A percentile compares a stretch with the other conserved stretches of the same genome.
These are phyloP conservation scores for Picochlorum sp. DNA, from an alignment of 139 green algal species.

Conservation along the genomic window DNA sequence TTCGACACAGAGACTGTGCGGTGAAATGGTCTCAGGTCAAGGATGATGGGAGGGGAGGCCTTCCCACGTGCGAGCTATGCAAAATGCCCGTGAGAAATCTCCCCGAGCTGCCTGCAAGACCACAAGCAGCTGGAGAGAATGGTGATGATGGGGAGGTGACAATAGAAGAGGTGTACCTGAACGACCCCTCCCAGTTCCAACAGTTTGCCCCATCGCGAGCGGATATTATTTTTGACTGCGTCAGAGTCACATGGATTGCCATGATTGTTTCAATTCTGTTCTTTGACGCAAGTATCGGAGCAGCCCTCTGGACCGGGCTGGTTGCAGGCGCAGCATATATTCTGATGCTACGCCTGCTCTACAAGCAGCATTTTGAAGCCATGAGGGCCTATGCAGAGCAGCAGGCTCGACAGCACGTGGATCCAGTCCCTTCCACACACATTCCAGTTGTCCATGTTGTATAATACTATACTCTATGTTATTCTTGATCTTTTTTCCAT, in stretches of 20 bases:
- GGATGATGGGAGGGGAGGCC: conserved; percentile 29
- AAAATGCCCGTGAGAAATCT: conserved; percentile 48
- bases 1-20: conserved; percentile 68
- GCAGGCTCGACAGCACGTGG: conserved; percentile 4
- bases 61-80: conserved; percentile 58
- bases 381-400: conserved; percentile 23
- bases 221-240: conserved; percentile 75
- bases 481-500: too few species aligned
- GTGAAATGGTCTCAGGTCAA: conserved; percentile 76
- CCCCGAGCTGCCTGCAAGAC: conserved; percentile 28
- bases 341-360: conserved; percentile 46
- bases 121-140: background rate
- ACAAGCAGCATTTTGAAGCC: conserved; percentile 33
- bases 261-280: conserved; percentile 52
- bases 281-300: conserved; percentile 40
- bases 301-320: conserved; percentile 47
- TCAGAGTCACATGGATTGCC: conserved; percentile 69
- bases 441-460: background rate
- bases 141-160: background rate
- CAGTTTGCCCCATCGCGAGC: conserved; percentile 31
- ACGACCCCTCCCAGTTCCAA: conserved; percentile 8
- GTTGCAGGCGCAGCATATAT: conserved; percentile 44
- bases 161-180: conserved; percentile 7
- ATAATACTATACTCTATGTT: background rate
- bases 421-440: background rate